A percentile compares a stretch with the other conserved stretches of the same genome.
Evolutionary conservation across 345 rosid genomes (phyloP).

Genomic region (Aurinia saxatilis): DNA sequence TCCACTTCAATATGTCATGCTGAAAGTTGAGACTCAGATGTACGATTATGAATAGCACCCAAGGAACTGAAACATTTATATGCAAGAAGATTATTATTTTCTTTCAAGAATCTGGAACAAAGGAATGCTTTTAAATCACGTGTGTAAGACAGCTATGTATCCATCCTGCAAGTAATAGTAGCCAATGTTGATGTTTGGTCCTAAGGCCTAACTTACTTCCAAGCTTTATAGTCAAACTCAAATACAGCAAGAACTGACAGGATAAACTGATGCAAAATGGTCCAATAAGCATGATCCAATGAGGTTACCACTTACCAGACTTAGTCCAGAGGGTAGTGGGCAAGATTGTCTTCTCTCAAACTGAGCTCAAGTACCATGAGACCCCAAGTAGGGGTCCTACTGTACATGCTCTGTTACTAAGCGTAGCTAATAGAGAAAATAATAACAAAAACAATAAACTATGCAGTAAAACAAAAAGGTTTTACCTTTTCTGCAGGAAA

Average conservation of each 20-base stretch:
- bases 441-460: conserved; percentile 14
- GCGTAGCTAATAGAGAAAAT: background rate
- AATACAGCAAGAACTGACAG: conserved; percentile 24
- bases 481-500: conserved; percentile 16
- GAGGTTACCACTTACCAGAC: conserved; percentile 19
- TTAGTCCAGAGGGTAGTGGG: conserved; percentile 18
- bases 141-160: conserved; percentile 7
- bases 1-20: conserved; percentile 14
- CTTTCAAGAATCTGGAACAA: background rate
- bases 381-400: conserved; percentile 53
- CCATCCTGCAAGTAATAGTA: conserved; percentile 8
- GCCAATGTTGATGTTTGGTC: conserved; percentile 17
- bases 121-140: background rate
- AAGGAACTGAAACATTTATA: background rate
- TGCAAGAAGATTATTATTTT: background rate
- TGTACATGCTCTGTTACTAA: conserved; percentile 24
- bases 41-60: conserved; percentile 1
- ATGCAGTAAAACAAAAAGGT: conserved; percentile 17
- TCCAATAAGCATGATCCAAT: conserved; percentile 36
- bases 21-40: conserved; percentile 3
- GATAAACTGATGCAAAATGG: conserved; percentile 33
- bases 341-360: conserved; percentile 23
- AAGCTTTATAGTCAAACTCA: conserved; percentile 31
- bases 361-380: conserved; percentile 25
- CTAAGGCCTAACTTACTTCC: conserved; percentile 12